A percentile compares a stretch with the other conserved stretches of the same genome.
phyloP scores from a whole-genome alignment of 2,329 filamentous ascomycete genomes.

The Zalaria sp. region DNA sequence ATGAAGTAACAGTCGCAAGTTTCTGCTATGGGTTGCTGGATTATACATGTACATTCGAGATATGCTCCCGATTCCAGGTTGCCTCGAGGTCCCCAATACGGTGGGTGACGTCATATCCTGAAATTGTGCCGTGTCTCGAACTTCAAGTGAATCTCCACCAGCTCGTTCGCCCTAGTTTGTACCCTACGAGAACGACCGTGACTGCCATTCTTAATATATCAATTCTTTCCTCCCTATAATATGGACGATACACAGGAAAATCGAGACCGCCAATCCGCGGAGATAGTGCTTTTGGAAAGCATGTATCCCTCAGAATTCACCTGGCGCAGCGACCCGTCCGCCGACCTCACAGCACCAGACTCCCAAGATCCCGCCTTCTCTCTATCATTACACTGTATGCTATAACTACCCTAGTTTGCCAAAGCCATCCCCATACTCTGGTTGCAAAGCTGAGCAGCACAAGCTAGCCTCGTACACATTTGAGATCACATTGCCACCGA shows the following conservation, averaged over 20 bases:
- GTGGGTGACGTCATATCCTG: no score
- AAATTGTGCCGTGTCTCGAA: neutral
- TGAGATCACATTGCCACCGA: constrained; percentile 5
- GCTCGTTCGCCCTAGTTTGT: neutral
- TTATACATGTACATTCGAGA: no score
- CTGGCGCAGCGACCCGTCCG: constrained; percentile 4
- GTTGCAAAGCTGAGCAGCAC: neutral
- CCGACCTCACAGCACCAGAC: constrained; percentile 1
- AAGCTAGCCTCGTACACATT: constrained; percentile 5
- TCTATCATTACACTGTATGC: constrained; percentile 5
- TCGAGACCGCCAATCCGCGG: constrained; percentile 6
- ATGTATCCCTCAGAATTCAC: constrained; percentile 10
- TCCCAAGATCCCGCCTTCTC: constrained; percentile 3
- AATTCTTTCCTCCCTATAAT: neutral
- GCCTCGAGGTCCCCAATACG: no score
- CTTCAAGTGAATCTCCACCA: neutral
- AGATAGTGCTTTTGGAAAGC: constrained; percentile 6
- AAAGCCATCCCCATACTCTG: no score
- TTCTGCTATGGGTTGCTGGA: no score
- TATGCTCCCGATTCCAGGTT: no score
- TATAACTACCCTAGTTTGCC: no score
- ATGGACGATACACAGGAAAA: constrained; percentile 2
- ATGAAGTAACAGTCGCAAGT: no score
- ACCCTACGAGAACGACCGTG: no score
- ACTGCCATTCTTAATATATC: neutral